Conservation (phyloP, 148 eudicot genomes). For the Vaccinium darrowii region DNA sequence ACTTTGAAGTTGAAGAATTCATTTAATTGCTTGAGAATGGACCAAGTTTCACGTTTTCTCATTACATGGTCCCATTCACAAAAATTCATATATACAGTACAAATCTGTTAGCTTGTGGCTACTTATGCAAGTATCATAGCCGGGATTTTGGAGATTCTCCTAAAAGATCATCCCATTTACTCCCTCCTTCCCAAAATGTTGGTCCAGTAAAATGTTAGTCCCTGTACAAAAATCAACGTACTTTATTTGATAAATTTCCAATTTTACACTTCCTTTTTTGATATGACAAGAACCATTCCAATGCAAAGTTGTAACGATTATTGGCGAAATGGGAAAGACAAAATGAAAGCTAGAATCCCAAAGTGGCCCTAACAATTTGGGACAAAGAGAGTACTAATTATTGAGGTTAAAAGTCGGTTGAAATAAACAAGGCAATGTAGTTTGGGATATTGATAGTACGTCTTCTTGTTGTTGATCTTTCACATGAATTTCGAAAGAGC, state of each 20-base stretch:
- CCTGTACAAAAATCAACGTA: too few species aligned
- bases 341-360: too few species aligned
- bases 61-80: not conserved
- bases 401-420: too few species aligned
- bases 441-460: not conserved
- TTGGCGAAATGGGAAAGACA: too few species aligned
- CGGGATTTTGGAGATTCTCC: not conserved
- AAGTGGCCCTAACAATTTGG: too few species aligned
- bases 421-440: not conserved
- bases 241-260: too few species aligned
- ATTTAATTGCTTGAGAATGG: conserved; percentile 1
- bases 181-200: too few species aligned
- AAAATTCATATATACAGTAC: not conserved
- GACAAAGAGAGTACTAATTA: too few species aligned
- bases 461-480: not conserved
- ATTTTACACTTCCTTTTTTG: too few species aligned
- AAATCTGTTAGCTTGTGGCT: not conserved
- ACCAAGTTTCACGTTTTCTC: not conserved
- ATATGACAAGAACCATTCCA: too few species aligned
- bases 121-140: not conserved
- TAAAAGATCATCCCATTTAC: not conserved
- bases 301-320: too few species aligned
- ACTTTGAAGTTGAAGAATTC: not conserved
- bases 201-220: too few species aligned
- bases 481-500: not conserved